phyloP scores from a whole-genome alignment of 2,329 filamentous ascomycete genomes.

The Colletotrichum acutatum region DNA sequence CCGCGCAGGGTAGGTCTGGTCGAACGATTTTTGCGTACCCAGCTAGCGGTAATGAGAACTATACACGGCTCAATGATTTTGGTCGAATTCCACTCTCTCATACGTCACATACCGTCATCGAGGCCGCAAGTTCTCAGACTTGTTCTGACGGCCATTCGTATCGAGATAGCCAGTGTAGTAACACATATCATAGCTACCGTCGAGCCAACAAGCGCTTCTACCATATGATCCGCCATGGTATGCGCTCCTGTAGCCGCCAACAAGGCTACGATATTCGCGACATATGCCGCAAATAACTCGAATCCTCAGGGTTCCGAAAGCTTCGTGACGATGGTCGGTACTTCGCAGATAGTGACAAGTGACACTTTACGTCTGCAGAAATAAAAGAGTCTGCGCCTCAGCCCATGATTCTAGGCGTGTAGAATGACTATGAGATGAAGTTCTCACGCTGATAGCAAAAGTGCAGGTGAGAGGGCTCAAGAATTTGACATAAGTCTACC shows the following conservation, averaged over 20 bases:
- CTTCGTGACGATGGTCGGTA: no score
- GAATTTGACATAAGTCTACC: no score
- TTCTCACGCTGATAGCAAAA: not conserved
- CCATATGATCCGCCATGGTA: slow-evolving; percentile 18
- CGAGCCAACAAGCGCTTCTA: not conserved
- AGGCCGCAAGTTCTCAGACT: slow-evolving; percentile 9
- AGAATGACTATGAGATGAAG: not conserved
- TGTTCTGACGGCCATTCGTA: slow-evolving; percentile 3
- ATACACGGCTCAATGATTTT: not conserved
- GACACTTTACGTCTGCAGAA: not conserved
- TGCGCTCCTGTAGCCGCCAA: not conserved
- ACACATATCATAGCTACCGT: slow-evolving; percentile 26
- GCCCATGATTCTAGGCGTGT: not conserved
- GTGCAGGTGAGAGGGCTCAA: not conserved
- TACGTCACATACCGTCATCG: slow-evolving; percentile 6
- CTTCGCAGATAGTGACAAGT: not conserved
- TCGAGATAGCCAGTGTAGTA: slow-evolving; percentile 20
- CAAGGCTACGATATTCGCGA: not conserved
- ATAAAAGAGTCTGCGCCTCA: not conserved
- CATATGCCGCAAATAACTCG: not conserved
- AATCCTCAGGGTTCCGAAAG: no score
- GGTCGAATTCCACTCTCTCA: not conserved
- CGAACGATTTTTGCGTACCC: not conserved
- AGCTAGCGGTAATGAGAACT: slow-evolving; percentile 12
- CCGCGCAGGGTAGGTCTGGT: no score